A percentile compares a stretch with the other conserved stretches of the same genome.
Conservation (phyloP, 441 rosid species). For the Codiaeum variegatum region DNA sequence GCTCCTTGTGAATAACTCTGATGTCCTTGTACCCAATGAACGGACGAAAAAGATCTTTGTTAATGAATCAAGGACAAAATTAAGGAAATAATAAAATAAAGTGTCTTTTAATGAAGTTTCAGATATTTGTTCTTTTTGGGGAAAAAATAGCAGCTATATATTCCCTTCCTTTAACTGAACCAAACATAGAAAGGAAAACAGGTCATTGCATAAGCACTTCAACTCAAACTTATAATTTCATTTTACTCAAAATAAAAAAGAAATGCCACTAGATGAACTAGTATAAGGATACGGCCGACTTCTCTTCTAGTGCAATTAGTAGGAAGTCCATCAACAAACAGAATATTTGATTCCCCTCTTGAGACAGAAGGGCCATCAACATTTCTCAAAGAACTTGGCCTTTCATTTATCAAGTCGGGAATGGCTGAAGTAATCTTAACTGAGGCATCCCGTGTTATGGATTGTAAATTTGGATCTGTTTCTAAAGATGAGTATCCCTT, state of each 20-base stretch:
- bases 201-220: not conserved
- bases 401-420: constrained; percentile 30
- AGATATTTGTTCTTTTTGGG: not conserved
- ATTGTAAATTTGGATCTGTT: constrained; percentile 23
- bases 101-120: not conserved
- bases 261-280: not conserved
- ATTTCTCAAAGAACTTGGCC: constrained; percentile 32
- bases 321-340: constrained; percentile 58
- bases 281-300: constrained; percentile 57
- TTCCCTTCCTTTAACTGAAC: not conserved
- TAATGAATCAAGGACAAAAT: constrained; percentile 22
- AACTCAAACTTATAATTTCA: not conserved
- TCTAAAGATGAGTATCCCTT: constrained; percentile 29
- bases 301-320: constrained; percentile 64
- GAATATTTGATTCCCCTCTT: constrained; percentile 36
- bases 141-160: not conserved
- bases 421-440: constrained; percentile 22
- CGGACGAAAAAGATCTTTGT: constrained; percentile 55
- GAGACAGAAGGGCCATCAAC: constrained; percentile 22
- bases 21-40: constrained; percentile 56
- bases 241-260: not conserved
- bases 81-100: constrained; percentile 9
- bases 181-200: not conserved
- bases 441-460: constrained; percentile 30
- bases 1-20: constrained; percentile 58